phyloP scores from a whole-genome alignment of 768 basidiomycete genomes.

The Termitomyces sp. region DNA sequence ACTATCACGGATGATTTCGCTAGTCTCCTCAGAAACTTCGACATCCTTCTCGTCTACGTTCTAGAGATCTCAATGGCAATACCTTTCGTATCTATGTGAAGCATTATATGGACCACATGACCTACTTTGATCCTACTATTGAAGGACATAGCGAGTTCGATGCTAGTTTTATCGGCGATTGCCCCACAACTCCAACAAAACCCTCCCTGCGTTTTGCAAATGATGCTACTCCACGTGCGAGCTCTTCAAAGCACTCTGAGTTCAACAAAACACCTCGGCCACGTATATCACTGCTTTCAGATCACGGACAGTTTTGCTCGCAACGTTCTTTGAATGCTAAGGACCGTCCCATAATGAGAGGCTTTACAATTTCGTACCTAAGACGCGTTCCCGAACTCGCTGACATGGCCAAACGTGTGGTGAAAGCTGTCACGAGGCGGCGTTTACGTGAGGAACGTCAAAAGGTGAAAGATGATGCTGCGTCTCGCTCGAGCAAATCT shows the following conservation, averaged over 20 bases:
- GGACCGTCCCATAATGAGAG: constrained; percentile 21
- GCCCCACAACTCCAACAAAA: constrained; percentile 9
- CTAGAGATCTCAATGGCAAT: constrained; percentile 62
- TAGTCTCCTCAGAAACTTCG: constrained; percentile 48
- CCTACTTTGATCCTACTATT: constrained; percentile 10
- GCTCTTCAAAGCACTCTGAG: background rate
- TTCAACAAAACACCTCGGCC: constrained; percentile 22
- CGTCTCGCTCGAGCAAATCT: background rate
- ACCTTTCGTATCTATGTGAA: constrained; percentile 75
- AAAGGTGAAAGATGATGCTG: constrained; percentile 28
- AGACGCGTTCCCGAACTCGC: constrained; percentile 73
- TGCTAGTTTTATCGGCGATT: background rate
- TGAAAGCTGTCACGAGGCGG: constrained; percentile 53
- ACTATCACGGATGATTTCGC: background rate
- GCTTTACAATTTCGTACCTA: constrained; percentile 71
- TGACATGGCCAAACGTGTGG: constrained; percentile 59
- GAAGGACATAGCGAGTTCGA: constrained; percentile 11
- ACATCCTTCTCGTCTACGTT: constrained; percentile 67
- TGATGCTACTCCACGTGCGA: constrained; percentile 22
- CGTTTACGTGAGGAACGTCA: constrained; percentile 46
- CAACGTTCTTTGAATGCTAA: background rate
- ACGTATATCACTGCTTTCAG: constrained; percentile 7
- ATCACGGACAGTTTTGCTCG: background rate
- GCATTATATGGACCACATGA: constrained; percentile 69
- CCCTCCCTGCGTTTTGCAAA: background rate